A percentile compares a stretch with the other conserved stretches of the same genome.
Conservation (phyloP, 2,329 filamentous ascomycete genomes). For the Aspergillus luchuensis region DNA sequence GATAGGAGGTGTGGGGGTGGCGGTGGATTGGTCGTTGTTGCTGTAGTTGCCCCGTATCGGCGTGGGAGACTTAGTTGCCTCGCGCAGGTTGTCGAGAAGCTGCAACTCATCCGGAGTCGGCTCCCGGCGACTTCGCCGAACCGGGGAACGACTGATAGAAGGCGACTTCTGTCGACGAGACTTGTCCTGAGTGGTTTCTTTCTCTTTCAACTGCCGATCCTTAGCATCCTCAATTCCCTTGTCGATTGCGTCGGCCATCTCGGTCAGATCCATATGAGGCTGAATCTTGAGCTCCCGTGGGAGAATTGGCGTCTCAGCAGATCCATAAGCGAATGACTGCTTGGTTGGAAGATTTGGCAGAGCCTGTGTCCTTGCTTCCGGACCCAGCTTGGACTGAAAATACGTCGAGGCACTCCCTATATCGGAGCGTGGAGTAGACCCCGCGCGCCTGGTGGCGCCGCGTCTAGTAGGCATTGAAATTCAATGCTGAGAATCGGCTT, state of each 20-base stretch:
- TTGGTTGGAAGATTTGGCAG: slow-evolving; percentile 43
- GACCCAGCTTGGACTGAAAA: slow-evolving; percentile 22
- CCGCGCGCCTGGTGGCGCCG: slow-evolving; percentile 20
- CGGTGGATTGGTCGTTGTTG: slow-evolving; percentile 26
- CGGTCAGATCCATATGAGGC: slow-evolving; percentile 31
- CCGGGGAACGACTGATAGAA: slow-evolving; percentile 20
- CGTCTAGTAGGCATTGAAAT: slow-evolving; percentile 31
- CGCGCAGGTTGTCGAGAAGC: slow-evolving; percentile 31
- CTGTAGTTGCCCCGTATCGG: slow-evolving; percentile 13
- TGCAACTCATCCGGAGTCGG: slow-evolving; percentile 40
- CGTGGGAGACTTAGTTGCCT: slow-evolving; percentile 27
- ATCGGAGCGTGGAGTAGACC: slow-evolving; percentile 15
- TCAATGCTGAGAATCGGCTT: background rate
- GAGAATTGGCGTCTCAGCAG: slow-evolving; percentile 37
- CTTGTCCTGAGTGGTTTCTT: slow-evolving; percentile 13
- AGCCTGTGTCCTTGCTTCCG: slow-evolving; percentile 23
- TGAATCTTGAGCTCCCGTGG: slow-evolving; percentile 37
- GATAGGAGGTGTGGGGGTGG: slow-evolving; percentile 39
- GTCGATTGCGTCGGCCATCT: slow-evolving; percentile 40
- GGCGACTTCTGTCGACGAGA: slow-evolving; percentile 14
- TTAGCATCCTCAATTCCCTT: slow-evolving; percentile 29
- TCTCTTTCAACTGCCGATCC: slow-evolving; percentile 24
- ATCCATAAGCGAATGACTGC: slow-evolving; percentile 46
- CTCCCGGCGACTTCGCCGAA: slow-evolving; percentile 30
- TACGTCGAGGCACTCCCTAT: slow-evolving; percentile 16